Percentiles rank a stretch among this genome's conserved stretches.
These are phyloP conservation scores for Saturnispora galanensis DNA, from an alignment of 805 yeast species.

Conservation along the genomic window DNA sequence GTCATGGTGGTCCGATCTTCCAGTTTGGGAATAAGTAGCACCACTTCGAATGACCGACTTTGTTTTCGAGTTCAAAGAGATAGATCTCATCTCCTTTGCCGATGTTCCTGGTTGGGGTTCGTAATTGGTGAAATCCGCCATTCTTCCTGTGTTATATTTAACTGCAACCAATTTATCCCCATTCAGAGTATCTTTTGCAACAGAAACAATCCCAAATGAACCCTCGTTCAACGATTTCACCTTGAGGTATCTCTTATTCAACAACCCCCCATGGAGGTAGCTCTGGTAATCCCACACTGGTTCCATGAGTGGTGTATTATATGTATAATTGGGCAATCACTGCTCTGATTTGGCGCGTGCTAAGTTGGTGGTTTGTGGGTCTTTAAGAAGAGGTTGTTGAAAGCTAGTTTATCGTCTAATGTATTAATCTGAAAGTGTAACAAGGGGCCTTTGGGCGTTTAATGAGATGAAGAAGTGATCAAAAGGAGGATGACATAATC, in stretches of 20 bases:
- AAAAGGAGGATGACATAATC: too few relatives aligned
- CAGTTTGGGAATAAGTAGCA: slow-evolving; percentile 10
- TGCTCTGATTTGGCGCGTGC: too few relatives aligned
- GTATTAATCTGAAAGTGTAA: too few relatives aligned
- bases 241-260: slow-evolving; percentile 55
- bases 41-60: slow-evolving; percentile 9
- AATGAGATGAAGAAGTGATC: too few relatives aligned
- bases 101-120: neutral
- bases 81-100: slow-evolving; percentile 11
- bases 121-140: slow-evolving; percentile 26
- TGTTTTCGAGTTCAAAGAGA: slow-evolving; percentile 12
- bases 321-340: too few relatives aligned
- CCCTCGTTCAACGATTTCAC: slow-evolving; percentile 80
- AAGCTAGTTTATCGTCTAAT: too few relatives aligned
- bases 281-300: slow-evolving; percentile 18
- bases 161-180: slow-evolving; percentile 59
- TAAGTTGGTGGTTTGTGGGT: too few relatives aligned
- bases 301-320: neutral
- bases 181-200: slow-evolving; percentile 60
- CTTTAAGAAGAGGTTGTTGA: too few relatives aligned
- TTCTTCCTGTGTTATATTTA: slow-evolving; percentile 65
- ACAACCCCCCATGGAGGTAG: slow-evolving; percentile 31
- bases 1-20: slow-evolving; percentile 8
- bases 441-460: too few relatives aligned
- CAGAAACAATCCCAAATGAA: slow-evolving; percentile 83